phyloP scores from a whole-genome alignment of 2,329 filamentous ascomycete species.

The Clarireedia monteithiana region DNA sequence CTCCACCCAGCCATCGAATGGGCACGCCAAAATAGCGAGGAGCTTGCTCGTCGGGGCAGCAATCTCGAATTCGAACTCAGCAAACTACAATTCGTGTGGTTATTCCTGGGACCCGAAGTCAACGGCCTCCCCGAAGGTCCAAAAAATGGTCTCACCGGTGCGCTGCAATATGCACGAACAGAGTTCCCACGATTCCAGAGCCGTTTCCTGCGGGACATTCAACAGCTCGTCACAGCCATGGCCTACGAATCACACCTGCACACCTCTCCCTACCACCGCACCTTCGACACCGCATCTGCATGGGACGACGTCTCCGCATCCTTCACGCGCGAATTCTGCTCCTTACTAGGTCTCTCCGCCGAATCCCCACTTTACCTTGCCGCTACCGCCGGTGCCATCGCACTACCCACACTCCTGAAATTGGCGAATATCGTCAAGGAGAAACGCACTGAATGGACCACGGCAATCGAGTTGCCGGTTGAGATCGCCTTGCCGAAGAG shows the following conservation, averaged over 20 bases:
- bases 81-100: slow-evolving; percentile 81
- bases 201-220: slow-evolving; percentile 71
- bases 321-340: slow-evolving; percentile 93
- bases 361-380: slow-evolving; percentile 91
- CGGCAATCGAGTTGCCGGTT: slow-evolving; percentile 80
- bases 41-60: slow-evolving; percentile 74
- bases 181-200: slow-evolving; percentile 69
- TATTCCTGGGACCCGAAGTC: slow-evolving; percentile 59
- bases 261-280: slow-evolving; percentile 67
- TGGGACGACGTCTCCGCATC: slow-evolving; percentile 81
- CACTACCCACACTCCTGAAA: slow-evolving; percentile 82
- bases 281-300: slow-evolving; percentile 67
- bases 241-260: slow-evolving; percentile 68
- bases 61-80: slow-evolving; percentile 94
- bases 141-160: slow-evolving; percentile 51
- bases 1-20: slow-evolving; percentile 79
- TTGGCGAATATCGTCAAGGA: slow-evolving; percentile 80
- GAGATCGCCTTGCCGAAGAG: slow-evolving; percentile 52
- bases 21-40: slow-evolving; percentile 63
- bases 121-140: slow-evolving; percentile 48
- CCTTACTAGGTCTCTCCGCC: slow-evolving; percentile 77
- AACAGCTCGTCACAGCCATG: slow-evolving; percentile 74
- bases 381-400: slow-evolving; percentile 85
- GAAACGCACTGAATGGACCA: slow-evolving; percentile 92
- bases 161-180: slow-evolving; percentile 66